phyloP scores from a whole-genome alignment of 805 yeast species.

The Priceomyces medius region DNA sequence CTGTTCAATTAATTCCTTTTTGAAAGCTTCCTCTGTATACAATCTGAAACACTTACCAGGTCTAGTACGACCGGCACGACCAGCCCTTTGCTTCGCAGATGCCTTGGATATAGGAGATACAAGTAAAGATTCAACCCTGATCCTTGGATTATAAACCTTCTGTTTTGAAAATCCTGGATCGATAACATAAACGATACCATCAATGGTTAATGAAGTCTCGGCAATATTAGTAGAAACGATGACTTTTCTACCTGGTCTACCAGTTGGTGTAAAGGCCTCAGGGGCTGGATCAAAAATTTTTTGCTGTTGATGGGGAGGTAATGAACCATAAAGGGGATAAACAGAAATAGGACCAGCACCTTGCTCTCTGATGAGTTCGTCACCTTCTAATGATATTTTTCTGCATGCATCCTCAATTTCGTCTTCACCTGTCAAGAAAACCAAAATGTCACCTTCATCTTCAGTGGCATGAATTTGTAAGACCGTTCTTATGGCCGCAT shows the following conservation, averaged over 20 bases:
- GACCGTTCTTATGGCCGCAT: slow-evolving; percentile 93
- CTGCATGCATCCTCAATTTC: slow-evolving; percentile 97
- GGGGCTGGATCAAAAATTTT: slow-evolving; percentile 92
- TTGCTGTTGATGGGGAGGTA: slow-evolving; percentile 95
- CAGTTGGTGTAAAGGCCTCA: slow-evolving; percentile 63
- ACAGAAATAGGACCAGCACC: slow-evolving; percentile 86
- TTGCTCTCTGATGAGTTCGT: slow-evolving; percentile 83
- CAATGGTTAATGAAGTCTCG: slow-evolving; percentile 95
- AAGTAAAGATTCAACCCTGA: slow-evolving; percentile 88
- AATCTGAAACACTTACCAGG: slow-evolving; percentile 97
- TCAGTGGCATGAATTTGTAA: slow-evolving; percentile 96
- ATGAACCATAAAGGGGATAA: slow-evolving; percentile 92
- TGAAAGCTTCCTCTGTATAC: slow-evolving; percentile 95
- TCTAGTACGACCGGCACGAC: slow-evolving; percentile 99
- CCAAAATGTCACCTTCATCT: slow-evolving; percentile 83
- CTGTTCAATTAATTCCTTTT: slow-evolving; percentile 90
- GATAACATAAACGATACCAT: slow-evolving; percentile 94
- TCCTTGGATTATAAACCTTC: slow-evolving; percentile 93
- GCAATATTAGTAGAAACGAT: slow-evolving; percentile 94
- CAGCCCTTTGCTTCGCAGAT: slow-evolving; percentile 97
- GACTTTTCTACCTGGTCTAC: slow-evolving; percentile 93
- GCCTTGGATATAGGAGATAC: slow-evolving; percentile 98
- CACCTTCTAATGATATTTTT: slow-evolving; percentile 83
- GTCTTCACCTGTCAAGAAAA: slow-evolving; percentile 94
- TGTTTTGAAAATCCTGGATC: slow-evolving; percentile 98